These are phyloP conservation scores for Zasmidium cellare DNA, from an alignment of 2,329 filamentous ascomycete species.

Conservation along the genomic window DNA sequence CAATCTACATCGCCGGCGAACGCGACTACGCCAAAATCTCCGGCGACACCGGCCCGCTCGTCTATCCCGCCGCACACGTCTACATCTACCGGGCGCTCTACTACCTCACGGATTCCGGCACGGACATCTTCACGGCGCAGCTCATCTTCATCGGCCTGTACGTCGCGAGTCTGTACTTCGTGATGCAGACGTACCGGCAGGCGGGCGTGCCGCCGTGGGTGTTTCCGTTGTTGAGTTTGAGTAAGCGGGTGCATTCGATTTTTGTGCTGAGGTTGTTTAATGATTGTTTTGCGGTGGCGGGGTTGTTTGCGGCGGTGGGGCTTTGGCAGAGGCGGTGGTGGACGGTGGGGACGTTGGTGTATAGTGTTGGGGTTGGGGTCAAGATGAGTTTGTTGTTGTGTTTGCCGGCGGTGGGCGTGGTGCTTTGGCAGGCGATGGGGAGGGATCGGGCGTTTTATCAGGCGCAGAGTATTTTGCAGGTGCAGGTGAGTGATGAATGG, in stretches of 20 bases:
- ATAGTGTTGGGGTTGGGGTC: slow-evolving; percentile 78
- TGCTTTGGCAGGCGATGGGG: slow-evolving; percentile 74
- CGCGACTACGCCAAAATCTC: slow-evolving; percentile 83
- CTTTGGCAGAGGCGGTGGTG: slow-evolving; percentile 73
- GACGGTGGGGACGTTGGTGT: slow-evolving; percentile 70
- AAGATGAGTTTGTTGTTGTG: slow-evolving; percentile 92
- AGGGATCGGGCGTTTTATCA: slow-evolving; percentile 65
- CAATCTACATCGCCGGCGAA: slow-evolving; percentile 78
- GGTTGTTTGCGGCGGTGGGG: slow-evolving; percentile 79
- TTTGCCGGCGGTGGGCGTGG: slow-evolving; percentile 74
- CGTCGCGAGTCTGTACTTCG: slow-evolving; percentile 70
- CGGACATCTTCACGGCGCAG: slow-evolving; percentile 78
- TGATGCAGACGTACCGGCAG: slow-evolving; percentile 77
- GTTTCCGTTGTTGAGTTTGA: slow-evolving; percentile 80
- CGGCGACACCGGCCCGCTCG: slow-evolving; percentile 86
- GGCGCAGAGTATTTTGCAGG: slow-evolving; percentile 69
- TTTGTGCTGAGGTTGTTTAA: slow-evolving; percentile 94
- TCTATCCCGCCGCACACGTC: slow-evolving; percentile 92
- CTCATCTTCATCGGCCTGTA: slow-evolving; percentile 80
- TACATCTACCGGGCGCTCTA: slow-evolving; percentile 80
- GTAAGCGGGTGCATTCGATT: slow-evolving; percentile 90
- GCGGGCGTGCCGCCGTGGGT: slow-evolving; percentile 84
- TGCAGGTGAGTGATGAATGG: slow-evolving; percentile 63
- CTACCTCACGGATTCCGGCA: slow-evolving; percentile 72
- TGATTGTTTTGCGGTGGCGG: slow-evolving; percentile 83